Conservation (phyloP, 352 stramenopile species). For the Phytophthora citrophthora region DNA sequence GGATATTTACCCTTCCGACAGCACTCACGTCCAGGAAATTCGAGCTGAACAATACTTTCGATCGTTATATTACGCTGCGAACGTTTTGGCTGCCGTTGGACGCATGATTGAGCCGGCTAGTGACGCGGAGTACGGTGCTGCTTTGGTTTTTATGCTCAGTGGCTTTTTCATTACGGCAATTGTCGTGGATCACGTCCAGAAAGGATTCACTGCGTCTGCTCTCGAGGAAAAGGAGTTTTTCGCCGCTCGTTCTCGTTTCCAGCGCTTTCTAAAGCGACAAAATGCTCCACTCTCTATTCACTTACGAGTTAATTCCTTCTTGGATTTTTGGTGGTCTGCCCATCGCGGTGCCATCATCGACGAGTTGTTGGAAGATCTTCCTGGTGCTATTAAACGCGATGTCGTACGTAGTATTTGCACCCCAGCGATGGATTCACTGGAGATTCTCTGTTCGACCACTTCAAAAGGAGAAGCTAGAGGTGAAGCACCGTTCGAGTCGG, state of each 20-base stretch:
- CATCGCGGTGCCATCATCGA: constrained; percentile 70
- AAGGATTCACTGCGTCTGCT: constrained; percentile 67
- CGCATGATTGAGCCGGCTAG: constrained; percentile 55
- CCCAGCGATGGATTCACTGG: constrained; percentile 51
- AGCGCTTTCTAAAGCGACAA: constrained; percentile 70
- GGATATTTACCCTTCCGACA: constrained; percentile 18
- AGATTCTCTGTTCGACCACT: constrained; percentile 33
- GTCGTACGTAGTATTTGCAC: constrained; percentile 66
- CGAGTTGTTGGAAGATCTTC: constrained; percentile 62
- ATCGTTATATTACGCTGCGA: constrained; percentile 63
- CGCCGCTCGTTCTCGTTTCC: constrained; percentile 54
- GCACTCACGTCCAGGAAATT: constrained; percentile 35
- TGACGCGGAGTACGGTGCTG: constrained; percentile 52
- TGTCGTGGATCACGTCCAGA: constrained; percentile 76
- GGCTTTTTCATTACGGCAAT: constrained; percentile 71
- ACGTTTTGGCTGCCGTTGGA: constrained; percentile 53
- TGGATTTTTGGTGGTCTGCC: constrained; percentile 76
- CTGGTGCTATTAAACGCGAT: constrained; percentile 57
- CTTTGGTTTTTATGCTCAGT: constrained; percentile 71
- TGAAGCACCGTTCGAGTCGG: neutral
- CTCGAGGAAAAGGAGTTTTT: constrained; percentile 79
- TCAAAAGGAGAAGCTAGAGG: neutral
- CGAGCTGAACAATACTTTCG: constrained; percentile 60
- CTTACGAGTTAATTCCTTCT: constrained; percentile 64
- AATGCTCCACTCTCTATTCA: constrained; percentile 59